Base-by-base conservation (phyloP, 192 early-diverging fungal species). In the Backusella mclennaniae region DNA sequence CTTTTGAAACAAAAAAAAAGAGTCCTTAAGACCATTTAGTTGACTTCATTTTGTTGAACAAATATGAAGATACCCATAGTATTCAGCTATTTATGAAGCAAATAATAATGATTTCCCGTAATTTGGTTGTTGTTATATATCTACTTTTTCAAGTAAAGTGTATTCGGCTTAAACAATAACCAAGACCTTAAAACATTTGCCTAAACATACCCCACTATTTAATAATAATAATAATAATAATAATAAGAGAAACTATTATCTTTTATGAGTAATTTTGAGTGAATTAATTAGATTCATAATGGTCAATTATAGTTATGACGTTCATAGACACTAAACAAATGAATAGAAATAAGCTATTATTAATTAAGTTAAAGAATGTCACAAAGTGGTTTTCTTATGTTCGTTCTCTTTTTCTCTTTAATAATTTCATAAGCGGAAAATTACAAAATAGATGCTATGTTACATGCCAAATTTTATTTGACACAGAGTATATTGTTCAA, bases 281-380 rank as follows among this genome's bases (percentile, higher is more conserved):
- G 56, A 29, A 29, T 3, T 63, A 29, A 12, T 29, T n/a, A 63
- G 23, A 14, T 29, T 14, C 56, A 26, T 63, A 29, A 63, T 11
- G 2, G 9, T 23, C 23, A 63, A 63, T 63, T 11, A 63, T 9
- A 12, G 9, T 4, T 8, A 23, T 14, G 56, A 9, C 9, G 3
- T 63, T 63, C 9, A 63, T 63, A 63, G 3, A 63, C 56, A 63
- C 56, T 63, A 63, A 63, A 63, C 26, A 63, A 56, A 63, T 63
- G 56, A 63, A 29, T 63, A 29, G 9, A 29, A 14, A 14, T 63
- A 63, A 29, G 12, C 56, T 63, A 63, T 63, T 63, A 26, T 56
- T 56, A 56, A 56, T 63, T 63, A 63, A 14, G 11, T 4, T 29
- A 29, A n/a, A 2, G 3, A 39, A 63, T 63, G 23, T 23, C 12